phyloP scores from a whole-genome alignment of 352 stramenopile genomes.

The Phytophthora ramorum region DNA sequence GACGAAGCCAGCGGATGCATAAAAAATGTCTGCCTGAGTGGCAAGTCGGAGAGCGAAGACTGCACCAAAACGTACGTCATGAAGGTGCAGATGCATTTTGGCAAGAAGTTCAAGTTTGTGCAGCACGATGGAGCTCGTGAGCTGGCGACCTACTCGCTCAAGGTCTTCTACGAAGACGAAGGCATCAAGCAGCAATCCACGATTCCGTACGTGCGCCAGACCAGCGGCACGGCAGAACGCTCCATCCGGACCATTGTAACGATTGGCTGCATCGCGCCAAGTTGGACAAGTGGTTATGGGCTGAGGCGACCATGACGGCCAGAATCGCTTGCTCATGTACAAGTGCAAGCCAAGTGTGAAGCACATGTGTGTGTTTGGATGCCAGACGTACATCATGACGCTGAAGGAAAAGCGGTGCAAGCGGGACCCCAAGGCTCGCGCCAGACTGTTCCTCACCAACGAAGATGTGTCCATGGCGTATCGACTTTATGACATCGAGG shows the following conservation, averaged over 20 bases:
- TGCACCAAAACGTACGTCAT: constrained; percentile 12
- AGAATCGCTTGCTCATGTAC: too few species aligned
- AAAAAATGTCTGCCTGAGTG: constrained; percentile 23
- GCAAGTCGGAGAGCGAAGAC: constrained; percentile 26
- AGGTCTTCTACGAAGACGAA: too few species aligned
- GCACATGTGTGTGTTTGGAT: constrained; percentile 17
- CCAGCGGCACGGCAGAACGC: constrained; percentile 23
- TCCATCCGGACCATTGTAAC: constrained; percentile 21
- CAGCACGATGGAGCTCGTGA: constrained; percentile 18
- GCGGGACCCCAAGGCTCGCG: constrained; percentile 25
- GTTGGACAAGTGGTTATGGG: constrained; percentile 20
- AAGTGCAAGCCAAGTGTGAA: constrained; percentile 13
- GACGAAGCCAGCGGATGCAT: constrained; percentile 28
- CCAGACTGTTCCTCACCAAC: constrained; percentile 22
- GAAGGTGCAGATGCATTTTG: constrained; percentile 18
- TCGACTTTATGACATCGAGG: too few species aligned
- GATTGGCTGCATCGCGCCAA: constrained; percentile 13
- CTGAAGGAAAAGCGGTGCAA: too few species aligned
- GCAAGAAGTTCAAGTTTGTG: constrained; percentile 23
- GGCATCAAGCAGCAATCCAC: constrained; percentile 20
- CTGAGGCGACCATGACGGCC: constrained; percentile 11
- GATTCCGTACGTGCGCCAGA: constrained; percentile 21
- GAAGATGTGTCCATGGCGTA: constrained; percentile 27
- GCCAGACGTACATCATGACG: constrained; percentile 7
- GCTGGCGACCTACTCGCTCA: constrained; percentile 25